Conservation (phyloP, 148 eudicot genomes). For the Fallopia convolvulus region DNA sequence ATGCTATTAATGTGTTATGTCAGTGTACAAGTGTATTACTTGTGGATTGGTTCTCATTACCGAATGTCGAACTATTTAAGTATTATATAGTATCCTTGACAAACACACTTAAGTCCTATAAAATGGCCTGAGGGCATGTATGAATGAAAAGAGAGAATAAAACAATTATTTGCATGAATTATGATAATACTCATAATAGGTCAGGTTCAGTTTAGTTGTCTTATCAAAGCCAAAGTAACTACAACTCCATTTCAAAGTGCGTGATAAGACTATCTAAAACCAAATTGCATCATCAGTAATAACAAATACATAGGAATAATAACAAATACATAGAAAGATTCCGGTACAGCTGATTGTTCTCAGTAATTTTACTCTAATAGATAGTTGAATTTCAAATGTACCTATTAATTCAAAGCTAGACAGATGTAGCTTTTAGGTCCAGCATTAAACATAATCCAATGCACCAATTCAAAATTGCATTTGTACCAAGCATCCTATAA, state of each 20-base stretch:
- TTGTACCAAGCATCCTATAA: neutral
- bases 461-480: neutral
- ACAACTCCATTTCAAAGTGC: neutral
- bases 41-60: neutral
- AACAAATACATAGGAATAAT: neutral
- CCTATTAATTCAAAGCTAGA: neutral
- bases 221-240: neutral
- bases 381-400: constrained; percentile 7
- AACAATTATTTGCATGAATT: neutral
- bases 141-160: neutral
- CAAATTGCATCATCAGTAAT: neutral
- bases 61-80: neutral
- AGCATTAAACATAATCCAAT: neutral
- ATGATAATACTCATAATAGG: neutral
- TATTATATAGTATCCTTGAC: neutral
- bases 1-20: neutral
- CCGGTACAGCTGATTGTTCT: neutral
- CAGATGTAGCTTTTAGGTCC: neutral
- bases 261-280: neutral
- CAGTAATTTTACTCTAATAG: neutral
- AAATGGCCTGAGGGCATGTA: neutral
- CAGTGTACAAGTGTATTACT: neutral
- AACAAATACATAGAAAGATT: neutral
- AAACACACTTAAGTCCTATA: neutral
- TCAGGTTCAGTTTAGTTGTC: neutral